Conservation (phyloP, 2,329 filamentous ascomycete species). For the Aspergillus cejpii region DNA sequence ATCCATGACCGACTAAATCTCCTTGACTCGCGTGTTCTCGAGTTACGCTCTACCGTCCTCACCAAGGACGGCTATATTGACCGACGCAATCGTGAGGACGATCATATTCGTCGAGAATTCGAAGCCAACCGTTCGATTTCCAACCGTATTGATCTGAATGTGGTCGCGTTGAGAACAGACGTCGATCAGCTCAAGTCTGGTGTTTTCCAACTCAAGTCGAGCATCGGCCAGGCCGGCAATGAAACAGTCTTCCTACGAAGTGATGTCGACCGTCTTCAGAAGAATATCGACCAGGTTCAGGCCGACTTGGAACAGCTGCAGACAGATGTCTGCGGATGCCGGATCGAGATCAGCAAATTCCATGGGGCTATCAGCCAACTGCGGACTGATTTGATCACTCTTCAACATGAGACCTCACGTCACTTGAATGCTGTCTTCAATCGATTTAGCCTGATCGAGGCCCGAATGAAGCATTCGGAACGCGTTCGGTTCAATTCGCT, state of each 20-base stretch:
- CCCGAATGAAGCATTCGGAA: slow-evolving; percentile 32
- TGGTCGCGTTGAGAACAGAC: slow-evolving; percentile 32
- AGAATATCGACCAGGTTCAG: slow-evolving; percentile 34
- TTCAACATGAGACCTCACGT: slow-evolving; percentile 30
- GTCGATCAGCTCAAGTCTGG: slow-evolving; percentile 33
- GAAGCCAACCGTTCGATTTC: slow-evolving; percentile 31
- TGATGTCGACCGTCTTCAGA: slow-evolving; percentile 35
- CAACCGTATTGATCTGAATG: slow-evolving; percentile 33
- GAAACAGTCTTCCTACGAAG: slow-evolving; percentile 33
- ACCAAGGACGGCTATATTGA: slow-evolving; percentile 38
- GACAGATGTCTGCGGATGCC: slow-evolving; percentile 30
- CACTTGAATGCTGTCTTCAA: slow-evolving; percentile 25
- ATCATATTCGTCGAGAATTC: slow-evolving; percentile 36
- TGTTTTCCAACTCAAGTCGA: slow-evolving; percentile 32
- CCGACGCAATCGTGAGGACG: slow-evolving; percentile 36
- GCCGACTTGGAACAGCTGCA: slow-evolving; percentile 31
- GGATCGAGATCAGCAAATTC: slow-evolving; percentile 35
- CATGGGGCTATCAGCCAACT: slow-evolving; percentile 33
- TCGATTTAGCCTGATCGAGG: slow-evolving; percentile 28
- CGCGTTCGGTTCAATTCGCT: slow-evolving; percentile 38
- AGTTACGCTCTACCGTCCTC: slow-evolving; percentile 34
- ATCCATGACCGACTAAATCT: slow-evolving; percentile 37
- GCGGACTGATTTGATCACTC: slow-evolving; percentile 31
- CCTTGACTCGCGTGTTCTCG: slow-evolving; percentile 34
- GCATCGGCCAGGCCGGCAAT: slow-evolving; percentile 27